Percentiles rank a stretch among this genome's conserved stretches.
These are phyloP conservation scores for Byssothecium circinans DNA, from an alignment of 2,329 filamentous ascomycete species.

Conservation along the genomic window DNA sequence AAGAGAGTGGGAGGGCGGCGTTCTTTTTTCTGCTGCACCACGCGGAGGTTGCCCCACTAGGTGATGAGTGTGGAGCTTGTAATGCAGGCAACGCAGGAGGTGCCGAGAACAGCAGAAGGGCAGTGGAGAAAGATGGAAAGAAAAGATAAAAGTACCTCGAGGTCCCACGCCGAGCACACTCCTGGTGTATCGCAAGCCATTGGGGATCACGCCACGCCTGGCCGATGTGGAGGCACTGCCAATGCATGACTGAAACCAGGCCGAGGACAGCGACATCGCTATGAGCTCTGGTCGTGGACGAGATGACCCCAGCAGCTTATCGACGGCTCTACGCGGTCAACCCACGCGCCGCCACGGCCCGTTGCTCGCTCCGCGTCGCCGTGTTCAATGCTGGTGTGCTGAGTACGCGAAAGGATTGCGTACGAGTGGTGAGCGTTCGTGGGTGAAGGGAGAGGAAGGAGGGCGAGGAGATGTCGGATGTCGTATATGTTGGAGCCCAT, in stretches of 20 bases:
- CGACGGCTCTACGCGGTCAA: conserved; percentile 15
- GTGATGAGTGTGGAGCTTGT: background rate
- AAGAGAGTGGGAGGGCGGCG: background rate
- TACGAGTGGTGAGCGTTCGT: background rate
- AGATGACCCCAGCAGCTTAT: conserved; percentile 29
- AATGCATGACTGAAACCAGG: conserved; percentile 21
- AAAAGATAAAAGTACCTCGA: conserved; percentile 17
- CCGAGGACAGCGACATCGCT: conserved; percentile 40
- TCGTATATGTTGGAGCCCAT: too few relatives aligned
- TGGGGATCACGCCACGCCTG: conserved; percentile 19
- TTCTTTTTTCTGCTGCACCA: conserved; percentile 26
- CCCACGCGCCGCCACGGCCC: conserved; percentile 19
- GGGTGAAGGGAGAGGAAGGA: conserved; percentile 2
- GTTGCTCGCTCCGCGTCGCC: conserved; percentile 9
- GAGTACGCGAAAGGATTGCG: conserved; percentile 1
- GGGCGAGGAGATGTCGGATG: too few relatives aligned
- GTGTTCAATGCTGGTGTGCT: background rate
- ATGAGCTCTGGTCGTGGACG: background rate
- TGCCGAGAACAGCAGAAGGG: background rate
- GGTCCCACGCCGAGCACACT: conserved; percentile 16
- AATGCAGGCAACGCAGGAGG: background rate
- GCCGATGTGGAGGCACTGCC: conserved; percentile 19
- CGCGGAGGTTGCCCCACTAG: conserved; percentile 28
- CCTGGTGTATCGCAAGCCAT: conserved; percentile 11
- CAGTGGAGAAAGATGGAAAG: background rate